Base-by-base conservation (phyloP, 1,139 yeast species). In the Pneumocystis oryctolagi region DNA sequence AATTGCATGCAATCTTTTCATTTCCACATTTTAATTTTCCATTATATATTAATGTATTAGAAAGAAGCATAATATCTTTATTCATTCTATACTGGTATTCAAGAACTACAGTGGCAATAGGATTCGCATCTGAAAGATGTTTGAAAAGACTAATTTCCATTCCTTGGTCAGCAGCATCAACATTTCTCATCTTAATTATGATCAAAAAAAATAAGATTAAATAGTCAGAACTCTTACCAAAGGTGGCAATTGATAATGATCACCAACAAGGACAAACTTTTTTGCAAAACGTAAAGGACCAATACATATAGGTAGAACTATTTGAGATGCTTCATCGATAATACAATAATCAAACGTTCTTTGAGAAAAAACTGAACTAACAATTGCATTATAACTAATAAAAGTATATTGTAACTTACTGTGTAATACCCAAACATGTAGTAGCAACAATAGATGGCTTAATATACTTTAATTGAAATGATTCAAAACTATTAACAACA, bases 291-390 rank as follows among this genome's bases (percentile, higher is more conserved):
- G 74, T 59, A 92, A 72, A 0, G 98, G 97, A 0, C 98, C 98
- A 35, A 92, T 73, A 69, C 95, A 87, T 3, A 88, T 80, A 0
- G 99, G 98, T 77, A 92, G 78, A 0, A 97, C 84, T 0, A 90
- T 88, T 71, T 92, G 98, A 0, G 97, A 89, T 0, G 98, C 97
- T 72, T 92, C 99, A 72, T 92, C 99, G 60, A 94, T 81, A 59
- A 92, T 90, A 71, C 97, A 94, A 71, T 87, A 90, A 71, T 92
- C 98, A 73, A 92, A 92, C 28, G 76, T 78, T 39, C 81, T 75
- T 61, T 86, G 76, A 61, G 77, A 75, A 73, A 84, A 82, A 28
- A 84, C 74, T 71, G 84, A 77, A 63, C 72, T 70, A 30, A 14
- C n/a, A 61, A 39, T 31, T 34, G n/a, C 18, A 31, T 61, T 18